Base-by-base conservation (phyloP, 805 yeast genomes). In the Ogataea angusta region DNA sequence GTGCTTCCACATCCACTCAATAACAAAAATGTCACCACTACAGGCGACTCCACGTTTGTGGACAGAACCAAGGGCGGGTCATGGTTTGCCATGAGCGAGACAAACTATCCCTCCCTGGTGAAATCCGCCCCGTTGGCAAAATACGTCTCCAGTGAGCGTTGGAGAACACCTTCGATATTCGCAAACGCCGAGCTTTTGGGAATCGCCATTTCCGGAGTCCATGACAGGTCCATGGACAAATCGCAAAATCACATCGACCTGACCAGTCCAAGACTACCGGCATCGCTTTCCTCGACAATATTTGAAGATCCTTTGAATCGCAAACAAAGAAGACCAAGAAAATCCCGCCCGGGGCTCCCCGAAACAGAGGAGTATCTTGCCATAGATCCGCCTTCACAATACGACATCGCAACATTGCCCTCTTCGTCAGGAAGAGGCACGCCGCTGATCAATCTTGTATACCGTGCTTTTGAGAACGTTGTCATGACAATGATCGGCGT, bases 81-180 rank as follows among this genome's bases (percentile, higher is more conserved):
- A 1, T 90, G 96, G 95, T 86, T 76, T 67, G 96, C 96, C 4
- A 71, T 91, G 76, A 84, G 95, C 16, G 84, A 80, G 50, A 59
- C 64, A 17, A 73, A 80, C 50, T 91, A 82, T 57, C 96, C 96
- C 0, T 80, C 95, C 0, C 63, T 91, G 35, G 88, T 91, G 7
- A 76, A 78, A 41, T 76, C 87, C 6, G 93, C 96, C 0, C 91
- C 95, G 0, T 53, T 74, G 2, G 82, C 96, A 0, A 69, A 74
- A 36, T 88, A 82, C 63, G 79, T 74, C 29, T 48, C 61, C 15
- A 52, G 67, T 47, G 70, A 67, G 30, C 58, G 67, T 28, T 73
- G 76, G 73, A 63, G 76, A 46, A 45, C 59, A 1, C 58, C 70
- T 1, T 55, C 66, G 5, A 52, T 67, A 6, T 56, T 72, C 38